Base-by-base conservation (phyloP, 2,329 filamentous ascomycete species). In the Pseudocercospora macadamiae region DNA sequence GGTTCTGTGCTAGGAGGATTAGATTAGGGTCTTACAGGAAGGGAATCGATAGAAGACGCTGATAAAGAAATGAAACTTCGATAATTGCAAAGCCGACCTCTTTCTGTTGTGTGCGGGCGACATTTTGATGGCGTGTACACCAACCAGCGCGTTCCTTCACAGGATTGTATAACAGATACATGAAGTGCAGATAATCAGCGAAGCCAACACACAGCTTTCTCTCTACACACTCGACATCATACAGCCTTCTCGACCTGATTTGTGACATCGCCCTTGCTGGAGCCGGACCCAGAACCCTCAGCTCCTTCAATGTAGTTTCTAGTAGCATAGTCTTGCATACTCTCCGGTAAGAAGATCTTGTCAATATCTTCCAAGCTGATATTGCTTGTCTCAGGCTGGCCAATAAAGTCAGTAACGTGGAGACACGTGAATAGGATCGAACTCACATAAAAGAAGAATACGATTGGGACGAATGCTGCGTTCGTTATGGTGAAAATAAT, bases 341-440 rank as follows among this genome's bases (percentile, higher is more conserved):
- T n/a, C 10, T 26, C 55, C 8, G 55, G 59, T 3, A 61, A 25
- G 18, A 61, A 61, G 18, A 61, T 32, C 47, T 59, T 59, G 47
- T 61, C 59, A n/a, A 61, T 61, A 30, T 79, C 76, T 63, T 80
- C 77, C 12, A 80, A 69, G 25, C 74, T 63, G 44, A 67, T 64
- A 10, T 65, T 64, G 7, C 53, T 56, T 3, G 66, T 68, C 45
- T 71, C 68, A 1, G 65, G 66, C n/a, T n/a, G n/a, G n/a, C n/a
- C n/a, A n/a, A n/a, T n/a, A n/a, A n/a, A n/a, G n/a, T n/a, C n/a
- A n/a, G n/a, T n/a, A n/a, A n/a, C n/a, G n/a, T n/a, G n/a, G n/a
- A n/a, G n/a, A n/a, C n/a, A n/a, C n/a, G n/a, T n/a, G n/a, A n/a
- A n/a, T n/a, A n/a, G n/a, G n/a, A n/a, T n/a, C n/a, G n/a, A n/a